These are phyloP conservation scores for Podospora tetraspora DNA, from an alignment of 495 filamentous ascomycete species.

Conservation along the genomic window DNA sequence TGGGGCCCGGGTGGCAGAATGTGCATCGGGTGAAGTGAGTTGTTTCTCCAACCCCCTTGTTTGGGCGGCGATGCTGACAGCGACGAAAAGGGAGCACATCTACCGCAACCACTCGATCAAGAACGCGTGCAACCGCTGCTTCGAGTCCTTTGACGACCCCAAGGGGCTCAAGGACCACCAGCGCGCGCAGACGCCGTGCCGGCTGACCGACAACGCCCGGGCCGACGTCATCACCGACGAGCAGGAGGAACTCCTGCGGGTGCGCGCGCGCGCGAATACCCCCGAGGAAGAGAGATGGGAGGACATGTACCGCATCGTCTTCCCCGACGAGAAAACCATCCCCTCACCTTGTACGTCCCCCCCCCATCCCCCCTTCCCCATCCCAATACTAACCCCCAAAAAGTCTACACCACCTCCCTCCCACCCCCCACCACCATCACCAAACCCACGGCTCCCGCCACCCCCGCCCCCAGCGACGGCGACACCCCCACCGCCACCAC, in stretches of 20 bases:
- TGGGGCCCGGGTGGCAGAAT: slow-evolving; percentile 38
- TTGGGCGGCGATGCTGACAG: background rate
- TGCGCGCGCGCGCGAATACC: slow-evolving; percentile 19
- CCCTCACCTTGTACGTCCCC: slow-evolving; percentile 27
- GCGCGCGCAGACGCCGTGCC: slow-evolving; percentile 35
- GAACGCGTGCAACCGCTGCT: slow-evolving; percentile 37
- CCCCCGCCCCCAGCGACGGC: background rate
- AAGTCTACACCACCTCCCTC: slow-evolving; percentile 19
- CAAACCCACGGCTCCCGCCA: background rate
- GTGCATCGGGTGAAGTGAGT: slow-evolving; percentile 44
- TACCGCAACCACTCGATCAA: slow-evolving; percentile 39
- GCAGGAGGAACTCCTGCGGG: slow-evolving; percentile 25
- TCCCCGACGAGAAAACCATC: slow-evolving; percentile 14
- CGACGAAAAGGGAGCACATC: slow-evolving; percentile 36
- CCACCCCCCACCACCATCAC: background rate
- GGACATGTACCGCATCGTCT: slow-evolving; percentile 30
- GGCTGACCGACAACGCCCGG: slow-evolving; percentile 11
- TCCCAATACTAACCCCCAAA: background rate
- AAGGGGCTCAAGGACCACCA: slow-evolving; percentile 35
- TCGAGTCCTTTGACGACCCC: slow-evolving; percentile 33
- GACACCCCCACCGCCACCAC: background rate
- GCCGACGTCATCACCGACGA: slow-evolving; percentile 26
- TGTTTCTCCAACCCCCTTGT: background rate
- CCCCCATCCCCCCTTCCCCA: background rate
- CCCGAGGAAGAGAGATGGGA: slow-evolving; percentile 28